These are phyloP conservation scores for Platismatia glauca DNA, from an alignment of 495 filamentous ascomycete genomes.

Conservation along the genomic window DNA sequence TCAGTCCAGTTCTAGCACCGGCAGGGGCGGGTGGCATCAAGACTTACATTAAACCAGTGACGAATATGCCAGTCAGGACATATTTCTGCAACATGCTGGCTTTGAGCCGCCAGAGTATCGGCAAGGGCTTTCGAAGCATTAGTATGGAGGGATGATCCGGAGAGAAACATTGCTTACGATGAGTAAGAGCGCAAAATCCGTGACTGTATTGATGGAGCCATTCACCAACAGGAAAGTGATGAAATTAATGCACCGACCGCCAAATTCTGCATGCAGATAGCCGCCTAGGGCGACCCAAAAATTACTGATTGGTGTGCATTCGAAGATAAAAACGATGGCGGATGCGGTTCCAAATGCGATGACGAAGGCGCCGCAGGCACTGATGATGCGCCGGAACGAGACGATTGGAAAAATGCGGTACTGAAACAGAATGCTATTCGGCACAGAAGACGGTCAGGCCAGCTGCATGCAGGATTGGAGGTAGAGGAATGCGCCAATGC, in stretches of 20 bases:
- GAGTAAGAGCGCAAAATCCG: neutral
- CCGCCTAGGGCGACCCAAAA: neutral
- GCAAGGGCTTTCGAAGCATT: neutral
- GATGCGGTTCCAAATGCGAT: neutral
- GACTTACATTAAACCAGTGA: neutral
- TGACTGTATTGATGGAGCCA: neutral
- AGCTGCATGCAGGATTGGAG: neutral
- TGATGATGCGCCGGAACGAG: neutral
- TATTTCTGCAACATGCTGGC: neutral
- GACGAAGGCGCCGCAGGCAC: neutral
- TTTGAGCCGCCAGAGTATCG: neutral
- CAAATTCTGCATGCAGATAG: neutral
- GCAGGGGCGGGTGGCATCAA: too few species aligned
- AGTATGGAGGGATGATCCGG: neutral
- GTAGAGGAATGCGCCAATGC: neutral
- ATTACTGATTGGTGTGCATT: neutral
- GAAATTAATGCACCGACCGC: neutral
- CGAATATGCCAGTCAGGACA: neutral
- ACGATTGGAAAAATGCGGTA: neutral
- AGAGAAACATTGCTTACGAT: neutral
- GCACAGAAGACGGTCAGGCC: neutral
- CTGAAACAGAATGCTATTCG: neutral
- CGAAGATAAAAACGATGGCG: neutral
- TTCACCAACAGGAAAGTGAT: neutral
- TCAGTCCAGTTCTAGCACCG: neutral